Base-by-base conservation (phyloP, 2,329 filamentous ascomycete genomes). In the Thielaviopsis punctulata region DNA sequence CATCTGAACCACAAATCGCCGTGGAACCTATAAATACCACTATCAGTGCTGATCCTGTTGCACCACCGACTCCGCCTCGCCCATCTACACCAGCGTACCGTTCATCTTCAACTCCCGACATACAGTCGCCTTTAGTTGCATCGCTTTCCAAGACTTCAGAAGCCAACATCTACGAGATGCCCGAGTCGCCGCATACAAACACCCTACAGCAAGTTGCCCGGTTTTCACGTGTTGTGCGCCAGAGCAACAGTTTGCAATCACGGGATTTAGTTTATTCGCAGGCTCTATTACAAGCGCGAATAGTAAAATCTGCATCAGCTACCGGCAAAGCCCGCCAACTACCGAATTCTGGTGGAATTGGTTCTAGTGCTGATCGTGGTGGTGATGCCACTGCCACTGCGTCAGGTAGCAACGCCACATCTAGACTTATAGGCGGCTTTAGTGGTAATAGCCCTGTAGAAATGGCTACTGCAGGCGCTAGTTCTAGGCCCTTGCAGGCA, bases 221-320 rank as follows among this genome's bases (percentile, higher is more conserved):
- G 2, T 36, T 36, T 36, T 36, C 30, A 7, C 30, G 30, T 7
- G 13, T 36, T 2, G 30, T 36, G 7, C 30, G 30, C 13, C 30
- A 36, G 30, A 36, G 30, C 13, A 12, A 4, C 3, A 19, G 52
- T 52, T 25, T 30, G 50, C 39, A 24, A 7, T 15, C 30, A 15
- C 30, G 22, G 41, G 61, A 65, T 67, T 59, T 61, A 69, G 52
- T 67, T 79, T 62, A 45, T 45, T 45, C 41, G 19, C 41, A 36
- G 30, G 7, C 30, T 2, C 30, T 15, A 36, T n/a, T 36, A 15
- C 30, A 36, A 15, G 30, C 30, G 2, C 30, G 30, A 36, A 36
- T 36, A 15, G 30, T 15, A 12, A 36, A 15, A 15, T n/a, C n/a
- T n/a, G n/a, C n/a, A n/a, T 36, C 30, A 15, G 30, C 30, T 13